Evolutionary conservation across 148 eudicot genomes (phyloP), one percentile per base, ranked within the genome.

Genomic region (Diospyros kaki): DNA sequence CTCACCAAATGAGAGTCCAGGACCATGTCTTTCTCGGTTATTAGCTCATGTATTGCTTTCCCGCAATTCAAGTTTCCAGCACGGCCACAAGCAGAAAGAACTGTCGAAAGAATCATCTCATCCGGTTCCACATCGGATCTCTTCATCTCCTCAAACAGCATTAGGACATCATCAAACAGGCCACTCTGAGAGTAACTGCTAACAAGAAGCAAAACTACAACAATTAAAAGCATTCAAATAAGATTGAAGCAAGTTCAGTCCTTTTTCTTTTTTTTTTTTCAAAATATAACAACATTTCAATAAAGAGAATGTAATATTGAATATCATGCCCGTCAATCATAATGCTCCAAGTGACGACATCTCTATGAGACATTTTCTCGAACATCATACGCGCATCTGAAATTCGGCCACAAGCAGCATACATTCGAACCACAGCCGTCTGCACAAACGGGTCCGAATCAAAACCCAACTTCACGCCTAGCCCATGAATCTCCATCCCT

Each of bases 401-500:
- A 59, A 86, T 74, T 13, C 76, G 50, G 15, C 89, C 86, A 71
- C 88, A 82, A 4, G 79, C 75, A 1, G 74, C 73, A 42, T 88
- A 88, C 86, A 88, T 74, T 2, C 82, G 69, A 6, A 86, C 76
- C 79, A 88, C 64, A 39, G 80, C 83, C 61, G 92, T 88, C 77
- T 88, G 83, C 67, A 88, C 83, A 79, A 82, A 88, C 11, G 89
- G 82, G 80, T 88, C 89, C 0, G 72, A 67, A 6, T 40, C 83
- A 66, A 72, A 86, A 11, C 83, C 88, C 73, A 86, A 66, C 40
- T 88, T 88, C 17, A 56, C 61, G 10, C 66, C 81, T 77, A 88
- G 71, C 72, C 89, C 87, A 81, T 88, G 92, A 71, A 88, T 64
- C 77, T 80, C 81, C 78, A 59, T 83, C 64, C 92, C 89, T 78